A percentile compares a stretch with the other conserved stretches of the same genome.
Conservation (phyloP, 2,329 filamentous ascomycete species). For the Sporothrix mexicana region DNA sequence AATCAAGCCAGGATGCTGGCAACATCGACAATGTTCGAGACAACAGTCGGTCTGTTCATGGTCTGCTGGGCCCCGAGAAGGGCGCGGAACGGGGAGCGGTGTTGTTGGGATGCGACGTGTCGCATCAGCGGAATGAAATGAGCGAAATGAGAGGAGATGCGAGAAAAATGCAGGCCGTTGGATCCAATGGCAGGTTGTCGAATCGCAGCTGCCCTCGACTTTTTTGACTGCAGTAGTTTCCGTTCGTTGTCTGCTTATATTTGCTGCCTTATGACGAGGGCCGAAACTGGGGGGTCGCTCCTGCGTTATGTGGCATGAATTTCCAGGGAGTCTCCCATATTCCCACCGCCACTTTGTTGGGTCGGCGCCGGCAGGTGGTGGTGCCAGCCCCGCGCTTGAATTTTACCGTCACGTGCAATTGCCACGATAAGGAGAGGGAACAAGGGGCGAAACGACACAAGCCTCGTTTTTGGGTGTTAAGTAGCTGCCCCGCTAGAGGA, state of each 20-base stretch:
- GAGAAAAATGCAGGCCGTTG: slow-evolving; percentile 14
- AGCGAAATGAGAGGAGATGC: neutral
- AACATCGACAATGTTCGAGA: slow-evolving; percentile 28
- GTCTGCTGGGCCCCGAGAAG: slow-evolving; percentile 23
- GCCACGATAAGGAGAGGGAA: neutral
- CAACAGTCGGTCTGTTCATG: slow-evolving; percentile 24
- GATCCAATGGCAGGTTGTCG: slow-evolving; percentile 13
- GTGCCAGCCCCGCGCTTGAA: neutral
- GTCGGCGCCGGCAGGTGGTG: slow-evolving; percentile 12
- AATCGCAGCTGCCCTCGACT: neutral
- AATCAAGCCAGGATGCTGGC: slow-evolving; percentile 24
- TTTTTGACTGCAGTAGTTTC: neutral
- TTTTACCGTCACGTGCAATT: slow-evolving; percentile 19
- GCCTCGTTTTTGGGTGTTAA: neutral
- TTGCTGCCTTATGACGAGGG: slow-evolving; percentile 25
- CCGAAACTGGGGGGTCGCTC: slow-evolving; percentile 20
- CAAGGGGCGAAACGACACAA: neutral
- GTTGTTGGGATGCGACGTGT: slow-evolving; percentile 13
- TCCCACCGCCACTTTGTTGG: slow-evolving; percentile 31
- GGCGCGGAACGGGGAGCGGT: slow-evolving; percentile 7
- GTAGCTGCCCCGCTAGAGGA: neutral
- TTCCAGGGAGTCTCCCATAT: slow-evolving; percentile 9
- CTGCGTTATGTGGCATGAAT: slow-evolving; percentile 24
- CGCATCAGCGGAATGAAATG: slow-evolving; percentile 15
- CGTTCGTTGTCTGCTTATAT: slow-evolving; percentile 1